Evolutionary conservation across 2,329 filamentous ascomycete species (phyloP), one percentile per base, ranked within the genome.

Genomic region (Truncatella angustata): DNA sequence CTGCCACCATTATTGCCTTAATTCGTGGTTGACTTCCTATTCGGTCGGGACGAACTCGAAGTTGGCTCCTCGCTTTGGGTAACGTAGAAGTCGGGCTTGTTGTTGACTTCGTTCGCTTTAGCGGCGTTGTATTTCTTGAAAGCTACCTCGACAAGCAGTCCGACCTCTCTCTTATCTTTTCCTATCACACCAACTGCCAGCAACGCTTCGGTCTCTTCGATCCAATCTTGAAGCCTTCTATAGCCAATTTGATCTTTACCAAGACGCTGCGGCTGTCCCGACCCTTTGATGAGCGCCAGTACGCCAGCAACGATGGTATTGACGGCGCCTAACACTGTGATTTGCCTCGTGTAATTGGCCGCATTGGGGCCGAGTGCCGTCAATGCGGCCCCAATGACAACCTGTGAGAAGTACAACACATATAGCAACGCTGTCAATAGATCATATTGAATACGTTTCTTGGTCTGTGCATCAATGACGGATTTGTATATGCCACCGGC

Each of bases 261-360:
- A 16, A 80, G 54, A 14, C 73, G 63, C 56, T 77, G 73, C 0
- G 77, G 77, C 48, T 80, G 58, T 0, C 77, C 78, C 37, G 77
- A 76, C 4, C 77, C 75, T 60, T 78, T 79, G 43, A 80, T 62
- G 6, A 80, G 74, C 0, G 83, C 82, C 18, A 87, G 66, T 1
- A 85, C 68, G 14, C 85, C 84, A 1, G 85, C 85, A 5, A 86
- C 73, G 3, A 84, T 66, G 3, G 82, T 86, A 60, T 87, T 88
- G 10, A 82, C 63, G 1, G 82, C 82, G 3, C 85, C 84, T 1
- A 87, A 69, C 0, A 80, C 65, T 9, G 81, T 82, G 62, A 87
- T 80, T 12, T 62, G 44, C 18, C 75, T 70, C 16, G 79, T 65
- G 56, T 85, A 76, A 14, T 76, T 69, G 2, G 78, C 71, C 14